Conservation (phyloP, 2,329 filamentous ascomycete genomes). For the Apiospora arundinis region DNA sequence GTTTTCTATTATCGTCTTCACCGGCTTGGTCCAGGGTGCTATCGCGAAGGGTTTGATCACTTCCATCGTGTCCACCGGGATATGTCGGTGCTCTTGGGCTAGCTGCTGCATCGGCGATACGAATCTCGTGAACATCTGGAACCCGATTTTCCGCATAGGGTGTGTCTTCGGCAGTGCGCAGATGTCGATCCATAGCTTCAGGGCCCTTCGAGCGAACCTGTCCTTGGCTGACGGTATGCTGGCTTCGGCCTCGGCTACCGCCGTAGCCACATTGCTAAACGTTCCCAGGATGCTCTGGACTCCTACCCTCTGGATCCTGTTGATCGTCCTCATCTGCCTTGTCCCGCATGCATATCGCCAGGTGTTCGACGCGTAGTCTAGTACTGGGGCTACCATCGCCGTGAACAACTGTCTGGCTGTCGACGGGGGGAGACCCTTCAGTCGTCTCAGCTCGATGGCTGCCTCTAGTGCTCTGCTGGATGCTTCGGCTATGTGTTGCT, state of each 20-base stretch:
- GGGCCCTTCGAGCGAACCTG: slow-evolving; percentile 25
- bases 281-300: slow-evolving; percentile 31
- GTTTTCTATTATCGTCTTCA: slow-evolving; percentile 7
- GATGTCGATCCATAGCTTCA: slow-evolving; percentile 31
- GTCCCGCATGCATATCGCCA: slow-evolving; percentile 22
- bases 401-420: slow-evolving; percentile 30
- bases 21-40: neutral
- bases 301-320: slow-evolving; percentile 28
- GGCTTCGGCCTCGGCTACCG: slow-evolving; percentile 33
- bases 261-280: slow-evolving; percentile 31
- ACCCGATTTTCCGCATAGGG: slow-evolving; percentile 26
- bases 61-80: slow-evolving; percentile 24
- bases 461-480: slow-evolving; percentile 26
- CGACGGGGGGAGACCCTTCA: slow-evolving; percentile 27
- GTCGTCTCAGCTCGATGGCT: slow-evolving; percentile 29
- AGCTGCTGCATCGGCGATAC: slow-evolving; percentile 28
- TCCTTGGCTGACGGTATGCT: slow-evolving; percentile 28
- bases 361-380: slow-evolving; percentile 32
- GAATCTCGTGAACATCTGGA: slow-evolving; percentile 24
- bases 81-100: slow-evolving; percentile 19
- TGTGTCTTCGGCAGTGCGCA: slow-evolving; percentile 30
- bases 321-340: slow-evolving; percentile 19
- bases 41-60: slow-evolving; percentile 23
- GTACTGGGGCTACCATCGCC: slow-evolving; percentile 29
- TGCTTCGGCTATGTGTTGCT: slow-evolving; percentile 23